Conservation (phyloP, 495 filamentous ascomycete genomes). For the Aspergillus nidulans region DNA sequence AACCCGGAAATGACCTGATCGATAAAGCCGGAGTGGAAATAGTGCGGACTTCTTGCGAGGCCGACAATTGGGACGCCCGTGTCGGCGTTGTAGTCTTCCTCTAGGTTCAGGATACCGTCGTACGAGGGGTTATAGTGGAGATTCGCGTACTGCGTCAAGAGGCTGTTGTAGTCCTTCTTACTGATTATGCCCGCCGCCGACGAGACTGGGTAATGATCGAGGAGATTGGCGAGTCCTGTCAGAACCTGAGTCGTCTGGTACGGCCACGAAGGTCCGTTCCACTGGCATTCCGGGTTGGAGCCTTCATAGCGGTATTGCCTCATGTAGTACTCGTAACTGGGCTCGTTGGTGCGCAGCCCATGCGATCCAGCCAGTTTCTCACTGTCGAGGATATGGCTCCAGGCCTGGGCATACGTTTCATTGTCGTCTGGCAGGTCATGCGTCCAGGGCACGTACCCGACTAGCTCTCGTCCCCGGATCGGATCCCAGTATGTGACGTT, state of each 20-base stretch:
- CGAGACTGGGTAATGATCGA: slow-evolving; percentile 27
- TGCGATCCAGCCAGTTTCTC: slow-evolving; percentile 20
- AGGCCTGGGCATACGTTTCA: slow-evolving; percentile 17
- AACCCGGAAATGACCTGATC: slow-evolving; percentile 26
- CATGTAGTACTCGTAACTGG: slow-evolving; percentile 32
- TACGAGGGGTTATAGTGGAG: slow-evolving; percentile 24
- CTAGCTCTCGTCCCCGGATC: slow-evolving; percentile 28
- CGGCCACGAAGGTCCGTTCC: slow-evolving; percentile 31
- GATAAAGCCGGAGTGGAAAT: slow-evolving; percentile 30
- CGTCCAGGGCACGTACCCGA: slow-evolving; percentile 30
- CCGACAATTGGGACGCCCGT: slow-evolving; percentile 22
- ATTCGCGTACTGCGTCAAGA: slow-evolving; percentile 24
- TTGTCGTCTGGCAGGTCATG: slow-evolving; percentile 26
- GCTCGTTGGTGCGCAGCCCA: slow-evolving; percentile 28
- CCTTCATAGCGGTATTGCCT: slow-evolving; percentile 25
- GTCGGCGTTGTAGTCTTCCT: slow-evolving; percentile 29
- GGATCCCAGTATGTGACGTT: slow-evolving; percentile 28
- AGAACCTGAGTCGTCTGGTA: slow-evolving; percentile 29
- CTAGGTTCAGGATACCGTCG: slow-evolving; percentile 23
- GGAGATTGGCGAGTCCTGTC: slow-evolving; percentile 24
- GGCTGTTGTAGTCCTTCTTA: slow-evolving; percentile 20
- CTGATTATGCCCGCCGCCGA: slow-evolving; percentile 10
- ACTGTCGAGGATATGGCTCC: slow-evolving; percentile 17
- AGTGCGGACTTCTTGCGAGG: slow-evolving; percentile 24
- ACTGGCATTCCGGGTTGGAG: slow-evolving; percentile 23